Evolutionary conservation across 768 basidiomycete genomes (phyloP).

Genomic region (Rhizopogon roseolus): DNA sequence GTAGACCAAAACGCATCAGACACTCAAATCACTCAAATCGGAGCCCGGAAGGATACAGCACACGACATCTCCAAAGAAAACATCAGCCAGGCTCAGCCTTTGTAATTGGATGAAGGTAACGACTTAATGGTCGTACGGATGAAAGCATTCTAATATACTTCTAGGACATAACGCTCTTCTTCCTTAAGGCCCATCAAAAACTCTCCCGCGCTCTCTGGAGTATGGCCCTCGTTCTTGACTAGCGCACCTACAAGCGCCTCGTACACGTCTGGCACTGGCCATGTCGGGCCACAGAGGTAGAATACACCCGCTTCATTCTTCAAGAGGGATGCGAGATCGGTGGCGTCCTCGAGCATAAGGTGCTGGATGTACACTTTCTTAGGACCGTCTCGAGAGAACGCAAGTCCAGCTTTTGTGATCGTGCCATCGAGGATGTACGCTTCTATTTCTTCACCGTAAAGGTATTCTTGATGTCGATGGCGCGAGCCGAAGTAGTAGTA

Average conservation of each 20-base stretch:
- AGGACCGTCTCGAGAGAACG: conserved; percentile 91
- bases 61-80: no score
- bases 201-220: conserved; percentile 62
- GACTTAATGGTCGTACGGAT: not conserved
- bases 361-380: conserved; percentile 98
- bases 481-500: conserved; percentile 99
- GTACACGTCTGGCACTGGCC: conserved; percentile 99
- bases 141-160: conserved; percentile 38
- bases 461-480: conserved; percentile 91
- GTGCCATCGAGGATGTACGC: conserved; percentile 83
- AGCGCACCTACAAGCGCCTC: conserved; percentile 86
- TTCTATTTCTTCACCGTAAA: conserved; percentile 96
- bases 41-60: no score
- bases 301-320: conserved; percentile 75
- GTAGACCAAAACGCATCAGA: no score
- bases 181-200: conserved; percentile 91
- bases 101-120: not conserved
- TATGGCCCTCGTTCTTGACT: conserved; percentile 62
- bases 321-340: conserved; percentile 69
- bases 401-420: conserved; percentile 87
- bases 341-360: conserved; percentile 92
- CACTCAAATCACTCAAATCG: no score
- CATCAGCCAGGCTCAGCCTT: no score
- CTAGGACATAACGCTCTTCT: conserved; percentile 95
- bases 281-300: conserved; percentile 96